A percentile compares a stretch with the other conserved stretches of the same genome.
These are phyloP conservation scores for Termitomyces sp. DNA, from an alignment of 768 basidiomycete species.

Conservation along the genomic window DNA sequence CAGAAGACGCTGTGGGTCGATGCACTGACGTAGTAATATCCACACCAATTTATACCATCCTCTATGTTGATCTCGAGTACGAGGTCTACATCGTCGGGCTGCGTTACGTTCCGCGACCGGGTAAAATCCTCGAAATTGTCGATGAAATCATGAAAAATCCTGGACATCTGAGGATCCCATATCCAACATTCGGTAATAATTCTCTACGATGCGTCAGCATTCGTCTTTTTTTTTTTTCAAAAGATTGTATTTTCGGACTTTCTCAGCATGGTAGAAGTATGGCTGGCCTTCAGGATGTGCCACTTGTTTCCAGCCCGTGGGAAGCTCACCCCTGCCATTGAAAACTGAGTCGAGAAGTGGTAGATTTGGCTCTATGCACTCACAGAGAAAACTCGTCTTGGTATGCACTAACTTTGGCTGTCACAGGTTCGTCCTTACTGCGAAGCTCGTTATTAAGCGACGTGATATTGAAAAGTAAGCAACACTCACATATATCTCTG, in stretches of 20 bases:
- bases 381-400: slow-evolving; percentile 4
- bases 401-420: neutral
- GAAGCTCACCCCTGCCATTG: neutral
- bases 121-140: neutral
- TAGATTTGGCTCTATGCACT: neutral
- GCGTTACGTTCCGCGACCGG: neutral
- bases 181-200: slow-evolving; percentile 7
- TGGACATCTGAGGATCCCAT: neutral
- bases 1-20: slow-evolving; percentile 1
- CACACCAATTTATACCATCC: neutral
- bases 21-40: slow-evolving; percentile 1
- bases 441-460: neutral
- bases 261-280: slow-evolving; percentile 3
- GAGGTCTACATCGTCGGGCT: neutral
- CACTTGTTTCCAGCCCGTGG: slow-evolving; percentile 3
- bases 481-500: slow-evolving; percentile 3
- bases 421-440: neutral
- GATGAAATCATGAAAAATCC: neutral
- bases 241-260: neutral
- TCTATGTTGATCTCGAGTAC: neutral
- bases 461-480: too few relatives aligned
- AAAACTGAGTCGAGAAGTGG: neutral
- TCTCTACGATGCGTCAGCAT: neutral
- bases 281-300: slow-evolving; percentile 7
- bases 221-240: too few relatives aligned